Evolutionary conservation across 345 rosid genomes (phyloP).

Genomic region (Ceriops tagal): DNA sequence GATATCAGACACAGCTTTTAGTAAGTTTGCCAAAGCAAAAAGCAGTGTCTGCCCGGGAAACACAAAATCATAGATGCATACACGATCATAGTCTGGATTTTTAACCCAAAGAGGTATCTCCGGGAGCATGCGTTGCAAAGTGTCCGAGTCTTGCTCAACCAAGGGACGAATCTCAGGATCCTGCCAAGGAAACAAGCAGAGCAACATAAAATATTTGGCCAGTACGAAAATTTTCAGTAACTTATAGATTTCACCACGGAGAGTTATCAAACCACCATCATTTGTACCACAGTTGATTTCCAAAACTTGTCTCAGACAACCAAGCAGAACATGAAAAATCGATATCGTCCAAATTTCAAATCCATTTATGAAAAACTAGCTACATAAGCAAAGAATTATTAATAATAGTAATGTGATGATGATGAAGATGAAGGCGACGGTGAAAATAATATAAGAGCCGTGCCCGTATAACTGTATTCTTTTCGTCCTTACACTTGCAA

Average conservation of each 20-base stretch:
- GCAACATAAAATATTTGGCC: not conserved
- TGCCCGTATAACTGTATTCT: too few species aligned
- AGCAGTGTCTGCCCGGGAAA: not conserved
- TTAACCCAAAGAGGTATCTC: constrained; percentile 97
- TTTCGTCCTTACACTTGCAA: not conserved
- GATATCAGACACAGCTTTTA: constrained; percentile 5
- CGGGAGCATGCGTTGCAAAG: constrained; percentile 78
- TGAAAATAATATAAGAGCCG: too few species aligned
- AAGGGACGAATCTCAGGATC: constrained; percentile 68
- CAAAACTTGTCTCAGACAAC: too few species aligned
- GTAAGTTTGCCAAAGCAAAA: not conserved
- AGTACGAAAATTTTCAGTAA: not conserved
- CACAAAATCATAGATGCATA: constrained; percentile 27
- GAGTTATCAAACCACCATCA: too few species aligned
- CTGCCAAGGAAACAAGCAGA: constrained; percentile 31
- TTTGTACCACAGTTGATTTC: too few species aligned
- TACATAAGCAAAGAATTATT: too few species aligned
- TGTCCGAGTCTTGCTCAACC: constrained; percentile 67
- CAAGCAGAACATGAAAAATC: too few species aligned
- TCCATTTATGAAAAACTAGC: too few species aligned
- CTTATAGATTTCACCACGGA: not conserved
- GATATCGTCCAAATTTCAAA: too few species aligned
- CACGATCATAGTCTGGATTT: constrained; percentile 89
- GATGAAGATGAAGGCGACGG: too few species aligned
- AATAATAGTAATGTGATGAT: too few species aligned